Evolutionary conservation across 108 stramenopile species (phyloP).

Genomic region (Seminavis robusta): DNA sequence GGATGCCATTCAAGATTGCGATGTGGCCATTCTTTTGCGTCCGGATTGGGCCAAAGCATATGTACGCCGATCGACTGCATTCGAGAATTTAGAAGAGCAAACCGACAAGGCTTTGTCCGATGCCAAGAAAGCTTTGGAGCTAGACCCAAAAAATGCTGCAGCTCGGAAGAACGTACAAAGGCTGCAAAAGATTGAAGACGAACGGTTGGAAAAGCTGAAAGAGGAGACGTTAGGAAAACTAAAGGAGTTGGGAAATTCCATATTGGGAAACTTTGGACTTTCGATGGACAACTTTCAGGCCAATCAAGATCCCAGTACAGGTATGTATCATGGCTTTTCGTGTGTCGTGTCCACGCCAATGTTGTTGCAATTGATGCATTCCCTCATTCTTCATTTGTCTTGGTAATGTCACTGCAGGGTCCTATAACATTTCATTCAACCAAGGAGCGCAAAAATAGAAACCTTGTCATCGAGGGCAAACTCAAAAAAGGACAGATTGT

Average conservation of each 20-base stretch:
- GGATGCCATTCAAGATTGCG: slow-evolving; percentile 74
- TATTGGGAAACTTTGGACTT: slow-evolving; percentile 95
- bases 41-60: slow-evolving; percentile 85
- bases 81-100: slow-evolving; percentile 60
- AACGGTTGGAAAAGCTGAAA: slow-evolving; percentile 90
- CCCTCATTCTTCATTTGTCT: no score
- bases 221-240: slow-evolving; percentile 92
- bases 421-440: slow-evolving; percentile 33
- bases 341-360: no score
- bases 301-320: slow-evolving; percentile 87
- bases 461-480: no score
- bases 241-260: slow-evolving; percentile 94
- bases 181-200: slow-evolving; percentile 67
- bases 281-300: slow-evolving; percentile 95
- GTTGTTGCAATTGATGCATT: no score
- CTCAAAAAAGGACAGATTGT: no score
- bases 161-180: slow-evolving; percentile 49
- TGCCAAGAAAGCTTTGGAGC: slow-evolving; percentile 59
- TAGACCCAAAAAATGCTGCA: slow-evolving; percentile 59
- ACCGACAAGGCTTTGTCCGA: slow-evolving; percentile 64
- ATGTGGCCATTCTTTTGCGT: slow-evolving; percentile 63
- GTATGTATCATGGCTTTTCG: no score
- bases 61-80: slow-evolving; percentile 66
- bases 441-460: slow-evolving; percentile 13
- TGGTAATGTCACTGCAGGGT: no score